phyloP scores from a whole-genome alignment of 257 asterid genomes.

The Cruciata laevipes region DNA sequence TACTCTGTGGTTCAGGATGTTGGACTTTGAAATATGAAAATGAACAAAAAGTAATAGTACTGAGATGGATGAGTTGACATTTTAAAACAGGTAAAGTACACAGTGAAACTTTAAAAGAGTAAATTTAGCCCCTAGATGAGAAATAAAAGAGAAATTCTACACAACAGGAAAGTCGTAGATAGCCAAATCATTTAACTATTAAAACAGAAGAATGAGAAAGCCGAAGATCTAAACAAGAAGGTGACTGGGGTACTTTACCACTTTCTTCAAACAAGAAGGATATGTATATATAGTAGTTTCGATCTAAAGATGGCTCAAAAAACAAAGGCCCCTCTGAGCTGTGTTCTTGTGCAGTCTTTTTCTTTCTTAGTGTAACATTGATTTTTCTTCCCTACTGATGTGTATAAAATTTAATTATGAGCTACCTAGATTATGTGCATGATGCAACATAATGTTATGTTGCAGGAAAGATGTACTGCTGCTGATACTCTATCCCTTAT shows the following conservation, averaged over 20 bases:
- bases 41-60: not conserved
- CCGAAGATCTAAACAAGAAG: not conserved
- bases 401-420: not conserved
- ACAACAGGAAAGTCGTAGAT: too few species aligned
- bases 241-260: not conserved
- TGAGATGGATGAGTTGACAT: not conserved
- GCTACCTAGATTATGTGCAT: conserved; percentile 10
- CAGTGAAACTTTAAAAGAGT: too few species aligned
- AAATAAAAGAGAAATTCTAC: too few species aligned
- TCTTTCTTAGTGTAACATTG: not conserved
- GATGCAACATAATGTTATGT: conserved; percentile 27
- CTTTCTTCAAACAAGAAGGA: not conserved
- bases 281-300: not conserved
- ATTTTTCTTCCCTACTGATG: conserved; percentile 2
- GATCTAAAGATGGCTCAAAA: not conserved
- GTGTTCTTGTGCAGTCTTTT: not conserved
- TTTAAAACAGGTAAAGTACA: too few species aligned
- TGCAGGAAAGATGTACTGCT: conserved; percentile 99
- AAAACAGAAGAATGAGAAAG: not conserved
- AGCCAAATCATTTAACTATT: not conserved
- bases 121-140: not conserved
- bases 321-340: too few species aligned
- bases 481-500: conserved; percentile 84
- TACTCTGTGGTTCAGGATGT: not conserved
- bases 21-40: not conserved